phyloP scores from a whole-genome alignment of 345 rosid species.

The Sonneratia caseolaris region DNA sequence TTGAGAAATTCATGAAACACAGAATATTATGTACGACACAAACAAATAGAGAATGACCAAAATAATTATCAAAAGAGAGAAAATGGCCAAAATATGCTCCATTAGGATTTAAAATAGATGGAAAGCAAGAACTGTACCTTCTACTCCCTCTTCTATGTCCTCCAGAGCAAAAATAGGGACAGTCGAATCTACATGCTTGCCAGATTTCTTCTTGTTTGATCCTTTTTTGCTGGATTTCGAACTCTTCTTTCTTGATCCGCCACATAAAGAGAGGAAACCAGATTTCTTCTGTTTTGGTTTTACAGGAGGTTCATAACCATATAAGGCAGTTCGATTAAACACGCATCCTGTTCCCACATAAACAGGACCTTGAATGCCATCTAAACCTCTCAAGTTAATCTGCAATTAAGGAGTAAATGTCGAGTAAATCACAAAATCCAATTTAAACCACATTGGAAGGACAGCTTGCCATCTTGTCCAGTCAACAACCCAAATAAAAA shows the following conservation, averaged over 20 bases:
- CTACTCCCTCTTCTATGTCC: slow-evolving; percentile 97
- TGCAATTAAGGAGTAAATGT: slow-evolving; percentile 8
- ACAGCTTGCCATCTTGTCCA: background rate
- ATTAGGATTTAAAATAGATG: background rate
- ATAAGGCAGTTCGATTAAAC: slow-evolving; percentile 58
- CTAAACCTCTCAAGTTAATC: slow-evolving; percentile 93
- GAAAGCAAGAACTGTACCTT: slow-evolving; percentile 34
- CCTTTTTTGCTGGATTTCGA: slow-evolving; percentile 68
- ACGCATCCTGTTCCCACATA: slow-evolving; percentile 98
- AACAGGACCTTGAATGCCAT: slow-evolving; percentile 97
- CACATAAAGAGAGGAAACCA: slow-evolving; percentile 66
- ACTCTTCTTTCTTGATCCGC: slow-evolving; percentile 79
- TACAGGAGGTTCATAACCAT: slow-evolving; percentile 54
- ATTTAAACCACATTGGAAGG: background rate
- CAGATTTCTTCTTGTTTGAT: slow-evolving; percentile 73
- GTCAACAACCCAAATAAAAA: background rate
- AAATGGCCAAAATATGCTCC: background rate
- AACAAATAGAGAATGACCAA: background rate
- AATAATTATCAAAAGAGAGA: background rate
- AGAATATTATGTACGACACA: background rate
- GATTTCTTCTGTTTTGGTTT: slow-evolving; percentile 66
- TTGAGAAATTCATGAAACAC: background rate
- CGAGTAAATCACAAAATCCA: background rate
- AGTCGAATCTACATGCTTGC: slow-evolving; percentile 80
- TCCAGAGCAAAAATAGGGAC: slow-evolving; percentile 87